Evolutionary conservation across 2,329 filamentous ascomycete species (phyloP), one percentile per base, ranked within the genome.

Genomic region (Cladorrhinum sp.): DNA sequence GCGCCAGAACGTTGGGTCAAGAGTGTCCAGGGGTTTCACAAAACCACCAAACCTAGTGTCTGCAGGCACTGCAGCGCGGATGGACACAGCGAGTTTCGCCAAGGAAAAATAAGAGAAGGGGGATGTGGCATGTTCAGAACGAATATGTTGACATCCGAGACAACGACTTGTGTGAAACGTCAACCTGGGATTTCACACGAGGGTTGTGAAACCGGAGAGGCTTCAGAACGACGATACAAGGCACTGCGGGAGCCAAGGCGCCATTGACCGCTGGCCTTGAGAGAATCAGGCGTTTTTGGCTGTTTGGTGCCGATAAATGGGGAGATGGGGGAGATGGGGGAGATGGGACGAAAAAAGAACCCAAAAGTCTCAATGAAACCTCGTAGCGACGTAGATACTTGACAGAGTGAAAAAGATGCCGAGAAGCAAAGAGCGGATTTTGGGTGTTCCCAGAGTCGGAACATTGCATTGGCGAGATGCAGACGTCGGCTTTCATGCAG

Each of bases 121-220:
- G 3, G 18, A 6, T 4, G 14, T 26, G 23, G 16, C 16, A 56
- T 18, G 36, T 46, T 56, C 21, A 48, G 36, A 56, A 56, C 54
- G 54, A 56, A 56, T 18, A 56, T 24, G 36, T 30, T 23, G 54
- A n/a, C 20, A 56, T 56, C 54, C 54, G 54, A 56, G 36, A 56
- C 54, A 56, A 46, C 20, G 54, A 33, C 33, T 18, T 48, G 54
- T 49, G 54, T 57, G 54, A 57, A 57, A 57, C 54, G 54, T 57
- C 54, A 39, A 57, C 21, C 16, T 24, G 12, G 53, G 30, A 42
- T 55, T 24, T 55, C 30, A 18, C 9, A 46, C 26, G 26, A 39
- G 23, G 49, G 21, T 49, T 49, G 54, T 57, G 36, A 57, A 57
- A 57, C 54, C 23, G n/a, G n/a, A 33, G n/a, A 57, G 18, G 54